Conservation (phyloP, 2,329 filamentous ascomycete genomes). For the Colletotrichum sp. region DNA sequence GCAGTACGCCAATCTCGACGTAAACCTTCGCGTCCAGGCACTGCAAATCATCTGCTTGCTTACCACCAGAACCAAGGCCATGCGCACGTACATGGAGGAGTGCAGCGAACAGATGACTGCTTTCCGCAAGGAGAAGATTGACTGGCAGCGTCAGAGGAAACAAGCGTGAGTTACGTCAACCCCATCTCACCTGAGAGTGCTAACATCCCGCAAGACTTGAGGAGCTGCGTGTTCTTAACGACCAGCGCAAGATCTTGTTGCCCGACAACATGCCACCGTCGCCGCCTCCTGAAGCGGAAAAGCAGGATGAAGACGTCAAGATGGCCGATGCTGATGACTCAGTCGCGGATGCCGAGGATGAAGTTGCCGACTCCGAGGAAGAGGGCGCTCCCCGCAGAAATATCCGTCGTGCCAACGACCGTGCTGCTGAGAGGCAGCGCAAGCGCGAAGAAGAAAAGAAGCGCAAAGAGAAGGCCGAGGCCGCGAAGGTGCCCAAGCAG, state of each 20-base stretch:
- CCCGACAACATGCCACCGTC: conserved; percentile 75
- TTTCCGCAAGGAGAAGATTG: conserved; percentile 94
- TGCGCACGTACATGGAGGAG: conserved; percentile 88
- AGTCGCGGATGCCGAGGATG: conserved; percentile 59
- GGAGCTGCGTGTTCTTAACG: conserved; percentile 73
- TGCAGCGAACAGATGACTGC: conserved; percentile 94
- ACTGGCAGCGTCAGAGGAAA: conserved; percentile 81
- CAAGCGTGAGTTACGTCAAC: conserved; percentile 55
- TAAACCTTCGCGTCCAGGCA: conserved; percentile 81
- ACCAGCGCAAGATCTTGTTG: conserved; percentile 74
- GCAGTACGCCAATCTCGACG: conserved; percentile 77
- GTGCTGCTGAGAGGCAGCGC: conserved; percentile 74
- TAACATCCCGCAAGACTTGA: conserved; percentile 60
- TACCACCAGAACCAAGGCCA: conserved; percentile 82
- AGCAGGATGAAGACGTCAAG: conserved; percentile 63
- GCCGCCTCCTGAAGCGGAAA: conserved; percentile 54
- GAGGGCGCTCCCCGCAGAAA: conserved; percentile 60
- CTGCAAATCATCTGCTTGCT: conserved; percentile 88
- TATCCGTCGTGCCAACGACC: conserved; percentile 68
- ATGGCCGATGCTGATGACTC: conserved; percentile 71
- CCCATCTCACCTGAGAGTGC: not conserved
- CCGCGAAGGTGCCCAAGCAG: conserved; percentile 73
- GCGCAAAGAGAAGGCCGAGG: conserved; percentile 61
- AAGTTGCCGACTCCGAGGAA: conserved; percentile 72
- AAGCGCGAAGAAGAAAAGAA: conserved; percentile 79